phyloP scores from a whole-genome alignment of 2,329 filamentous ascomycete genomes.

The Emmonsiellopsis sp. region DNA sequence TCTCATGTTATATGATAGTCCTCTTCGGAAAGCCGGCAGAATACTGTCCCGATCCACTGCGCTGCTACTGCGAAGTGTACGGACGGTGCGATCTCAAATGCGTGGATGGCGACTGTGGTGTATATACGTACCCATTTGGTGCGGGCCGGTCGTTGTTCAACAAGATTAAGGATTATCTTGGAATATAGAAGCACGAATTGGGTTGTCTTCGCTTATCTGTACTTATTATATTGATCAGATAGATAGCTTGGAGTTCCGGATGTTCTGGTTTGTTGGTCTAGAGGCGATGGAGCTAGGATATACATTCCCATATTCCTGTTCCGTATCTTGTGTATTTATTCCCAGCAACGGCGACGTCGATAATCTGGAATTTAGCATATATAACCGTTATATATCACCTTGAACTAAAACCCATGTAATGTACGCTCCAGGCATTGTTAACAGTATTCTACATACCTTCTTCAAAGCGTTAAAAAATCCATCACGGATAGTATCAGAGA shows the following conservation, averaged over 20 bases:
- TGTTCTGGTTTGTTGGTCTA: too few relatives aligned
- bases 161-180: conserved; percentile 2
- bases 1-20: conserved; percentile 12
- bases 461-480: too few relatives aligned
- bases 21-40: conserved; percentile 17
- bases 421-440: too few relatives aligned
- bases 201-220: not conserved
- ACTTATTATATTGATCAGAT: not conserved
- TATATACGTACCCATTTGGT: conserved; percentile 4
- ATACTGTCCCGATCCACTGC: conserved; percentile 12
- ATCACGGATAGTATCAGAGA: too few relatives aligned
- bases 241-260: not conserved
- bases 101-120: not conserved
- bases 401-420: too few relatives aligned
- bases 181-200: not conserved
- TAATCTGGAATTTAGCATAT: too few relatives aligned
- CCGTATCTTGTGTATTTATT: too few relatives aligned
- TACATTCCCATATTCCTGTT: too few relatives aligned
- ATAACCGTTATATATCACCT: too few relatives aligned
- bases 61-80: conserved; percentile 18
- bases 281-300: too few relatives aligned
- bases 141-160: conserved; percentile 1
- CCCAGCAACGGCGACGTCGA: too few relatives aligned
- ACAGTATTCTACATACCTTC: too few relatives aligned
- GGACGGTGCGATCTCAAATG: conserved; percentile 15